These are phyloP conservation scores for Pichia heedii DNA, from an alignment of 805 yeast genomes.

Conservation along the genomic window DNA sequence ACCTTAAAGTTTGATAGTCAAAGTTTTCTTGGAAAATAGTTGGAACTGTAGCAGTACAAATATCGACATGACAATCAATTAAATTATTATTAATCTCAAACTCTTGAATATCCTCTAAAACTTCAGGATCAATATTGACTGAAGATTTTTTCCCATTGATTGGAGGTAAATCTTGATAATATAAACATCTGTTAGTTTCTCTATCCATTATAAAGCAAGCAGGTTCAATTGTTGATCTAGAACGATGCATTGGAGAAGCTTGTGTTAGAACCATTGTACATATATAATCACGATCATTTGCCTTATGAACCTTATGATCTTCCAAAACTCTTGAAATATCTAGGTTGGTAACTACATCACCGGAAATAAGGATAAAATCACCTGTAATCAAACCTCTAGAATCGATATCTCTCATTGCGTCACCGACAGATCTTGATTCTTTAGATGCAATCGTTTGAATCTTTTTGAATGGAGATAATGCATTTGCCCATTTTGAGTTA, in stretches of 20 bases:
- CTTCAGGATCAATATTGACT: conserved; percentile 72
- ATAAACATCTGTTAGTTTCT: conserved; percentile 64
- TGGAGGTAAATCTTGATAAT: conserved; percentile 69
- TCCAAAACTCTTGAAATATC: conserved; percentile 67
- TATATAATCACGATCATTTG: conserved; percentile 79
- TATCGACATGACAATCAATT: conserved; percentile 93
- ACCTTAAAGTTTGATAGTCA: conserved; percentile 80
- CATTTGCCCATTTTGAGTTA: conserved; percentile 55
- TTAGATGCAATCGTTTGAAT: conserved; percentile 72
- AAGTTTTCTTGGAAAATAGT: conserved; percentile 94
- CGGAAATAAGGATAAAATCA: conserved; percentile 83
- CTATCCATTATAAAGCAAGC: conserved; percentile 79
- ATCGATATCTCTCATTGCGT: conserved; percentile 94
- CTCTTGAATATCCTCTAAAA: conserved; percentile 67
- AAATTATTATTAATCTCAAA: conserved; percentile 82
- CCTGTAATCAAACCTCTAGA: conserved; percentile 82
- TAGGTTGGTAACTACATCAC: conserved; percentile 92
- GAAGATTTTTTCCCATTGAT: conserved; percentile 38
- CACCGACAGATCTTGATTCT: conserved; percentile 90
- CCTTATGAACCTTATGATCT: conserved; percentile 63
- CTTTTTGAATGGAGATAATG: conserved; percentile 70
- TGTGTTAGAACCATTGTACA: conserved; percentile 88
- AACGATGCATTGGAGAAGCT: conserved; percentile 76
- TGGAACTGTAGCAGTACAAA: conserved; percentile 90
- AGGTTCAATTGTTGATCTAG: conserved; percentile 73